Evolutionary conservation across 805 yeast genomes (phyloP), one percentile per base, ranked within the genome.

Genomic region (Saturnispora zaruensis): DNA sequence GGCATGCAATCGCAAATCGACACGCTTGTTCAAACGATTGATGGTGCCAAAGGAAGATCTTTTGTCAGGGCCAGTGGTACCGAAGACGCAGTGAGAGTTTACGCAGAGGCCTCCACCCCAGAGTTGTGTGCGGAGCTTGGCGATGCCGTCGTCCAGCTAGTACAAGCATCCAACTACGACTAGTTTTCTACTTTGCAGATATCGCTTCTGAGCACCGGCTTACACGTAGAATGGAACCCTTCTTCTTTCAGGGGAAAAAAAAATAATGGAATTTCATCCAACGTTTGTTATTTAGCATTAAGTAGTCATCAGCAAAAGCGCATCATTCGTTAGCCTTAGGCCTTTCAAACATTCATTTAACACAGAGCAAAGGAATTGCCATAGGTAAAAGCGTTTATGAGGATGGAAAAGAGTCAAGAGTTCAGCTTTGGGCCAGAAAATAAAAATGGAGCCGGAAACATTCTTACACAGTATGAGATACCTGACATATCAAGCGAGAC

Each of bases 21-120:
- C 62, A 71, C 59, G 4, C 62, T 76, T 26, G 91, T 91, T 18
- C 61, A 68, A 8, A 67, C 77, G 57, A 42, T 18, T 28, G 44
- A 41, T 24, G 13, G 33, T 8, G 11, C 24, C 5, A 61, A 67
- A 16, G 97, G 91, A 2, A 77, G 99, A 61, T 82, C 95, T 2
- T 93, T 93, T 66, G 98, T 91, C 3, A 79, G 99, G 58, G 98
- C 99, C 8, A 84, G 95, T 53, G 99, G 99, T 13, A 93, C 99
- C 1, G 99, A 93, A 65, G 95, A 93, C 65, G 98, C 96, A 0
- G 97, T 93, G 1, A 78, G 99, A 58, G 87, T 93, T 6, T 93
- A 93, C 58, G 93, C 96, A 0, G 99, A 93, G 66, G 96, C 96
- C 0, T 72, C 70, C 2, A 75, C 79, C 0, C 59, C 58, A 38